Evolutionary conservation across 1,139 yeast genomes (phyloP).

Genomic region (Barnettozyma hawaiiensis): DNA sequence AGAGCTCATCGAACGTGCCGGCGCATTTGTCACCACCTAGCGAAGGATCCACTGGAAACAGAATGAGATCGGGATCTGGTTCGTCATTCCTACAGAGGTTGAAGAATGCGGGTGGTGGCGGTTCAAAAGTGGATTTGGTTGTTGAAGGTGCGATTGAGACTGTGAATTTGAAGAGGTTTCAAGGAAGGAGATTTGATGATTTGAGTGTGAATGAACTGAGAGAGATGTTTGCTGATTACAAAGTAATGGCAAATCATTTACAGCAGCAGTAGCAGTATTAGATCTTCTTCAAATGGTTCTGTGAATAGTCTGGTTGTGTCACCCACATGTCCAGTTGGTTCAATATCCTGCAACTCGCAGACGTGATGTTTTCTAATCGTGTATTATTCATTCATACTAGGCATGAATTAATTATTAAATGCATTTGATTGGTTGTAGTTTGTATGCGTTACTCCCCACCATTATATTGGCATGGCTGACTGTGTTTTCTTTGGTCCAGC

Average conservation of each 20-base stretch:
- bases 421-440: no score
- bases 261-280: no score
- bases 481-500: background rate
- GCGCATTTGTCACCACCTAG: slow-evolving; percentile 2
- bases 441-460: no score
- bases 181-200: slow-evolving; percentile 26
- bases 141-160: background rate
- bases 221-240: slow-evolving; percentile 29
- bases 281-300: no score
- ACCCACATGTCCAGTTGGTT: no score
- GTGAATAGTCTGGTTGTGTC: no score
- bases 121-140: background rate
- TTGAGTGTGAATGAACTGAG: slow-evolving; percentile 28
- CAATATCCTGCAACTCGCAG: no score
- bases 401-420: no score
- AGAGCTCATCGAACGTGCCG: slow-evolving; percentile 4
- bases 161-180: slow-evolving; percentile 19
- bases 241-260: background rate
- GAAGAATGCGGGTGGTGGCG: slow-evolving; percentile 2
- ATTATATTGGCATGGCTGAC: background rate
- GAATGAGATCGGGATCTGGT: slow-evolving; percentile 7
- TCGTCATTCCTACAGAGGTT: slow-evolving; percentile 7
- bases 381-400: no score
- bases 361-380: no score
- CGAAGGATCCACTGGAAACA: background rate